Base-by-base conservation (phyloP, 2,329 filamentous ascomycete species). In the Exophiala calicioides region DNA sequence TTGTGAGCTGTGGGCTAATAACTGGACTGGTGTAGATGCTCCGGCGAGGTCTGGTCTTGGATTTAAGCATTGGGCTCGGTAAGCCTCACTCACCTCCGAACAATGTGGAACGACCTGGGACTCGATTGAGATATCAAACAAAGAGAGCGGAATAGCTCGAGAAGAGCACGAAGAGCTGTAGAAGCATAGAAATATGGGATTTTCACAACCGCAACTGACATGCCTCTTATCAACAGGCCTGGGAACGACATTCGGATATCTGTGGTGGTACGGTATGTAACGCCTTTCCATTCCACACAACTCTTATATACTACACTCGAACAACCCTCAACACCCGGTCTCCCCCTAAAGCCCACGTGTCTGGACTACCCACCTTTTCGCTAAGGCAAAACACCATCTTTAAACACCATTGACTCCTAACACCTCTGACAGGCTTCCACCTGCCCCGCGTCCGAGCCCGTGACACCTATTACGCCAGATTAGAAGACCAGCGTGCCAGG, bases 31-130 rank as follows among this genome's bases (percentile, higher is more conserved):
- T 56, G 53, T 62, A 84, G 81, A 84, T 83, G 77, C 79, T 85
- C 71, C 79, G 80, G 67, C 75, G 79, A 66, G 75, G 74, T 64
- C 72, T 85, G 50, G 81, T 86, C 60, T 74, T 85, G 60, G 81
- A 86, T 68, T 71, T 86, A 61, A 80, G 78, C 62, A 79, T 83
- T 64, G 79, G 80, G 57, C 70, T 82, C 62, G 82, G 82, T 83
- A 73, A 68, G 80, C 74, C 44, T 26, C 27, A 9, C 29, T 33
- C 32, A 18, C 41, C 13, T 23, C 19, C 32, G 13, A n/a, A n/a
- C n/a, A n/a, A n/a, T n/a, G n/a, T n/a, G n/a, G n/a, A n/a, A n/a
- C 12, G 33, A 26, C 21, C 21, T n/a, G 19, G 10, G 18, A 19
- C 38, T 29, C 18, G 10, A 32, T 5, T 7, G 6, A 7, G 27